Evolutionary conservation across 2,329 filamentous ascomycete species (phyloP), one percentile per base, ranked within the genome.

Genomic region (Arthrocladium fulminans): DNA sequence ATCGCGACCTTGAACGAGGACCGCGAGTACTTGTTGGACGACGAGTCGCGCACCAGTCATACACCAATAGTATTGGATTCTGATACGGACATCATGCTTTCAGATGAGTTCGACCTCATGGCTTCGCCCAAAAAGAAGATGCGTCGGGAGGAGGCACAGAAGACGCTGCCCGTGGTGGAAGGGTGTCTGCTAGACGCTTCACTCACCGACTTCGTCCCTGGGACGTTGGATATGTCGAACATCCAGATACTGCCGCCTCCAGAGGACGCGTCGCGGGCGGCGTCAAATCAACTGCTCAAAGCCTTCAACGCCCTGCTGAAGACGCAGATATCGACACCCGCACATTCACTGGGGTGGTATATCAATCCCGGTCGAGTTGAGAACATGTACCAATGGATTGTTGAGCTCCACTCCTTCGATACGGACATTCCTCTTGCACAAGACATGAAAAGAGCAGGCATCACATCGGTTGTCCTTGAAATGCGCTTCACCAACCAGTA

Each of bases 331-430:
- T 68, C 63, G 9, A 79, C 74, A 1, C 75, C 79, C 0, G 62
- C 78, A 1, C 74, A 82, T 51, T 77, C 84, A 51, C 74, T 94
- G 0, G 89, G 89, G 13, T 95, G 88, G 88, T 88, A 87, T 60
- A 81, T 94, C 48, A 77, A 94, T 59, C 67, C 74, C 12, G 69
- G 72, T 4, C 75, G 78, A 43, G 70, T 89, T 30, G 75, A 70
- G 19, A 94, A 89, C 59, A 73, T 88, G 53, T 95, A 92, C 60
- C 88, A 94, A 60, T 94, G 88, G 88, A 88, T 94, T 50, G 81
- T 94, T 4, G 86, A 95, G 63, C 70, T 96, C 1, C 89, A 95
- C 63, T 86, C 83, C 37, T 94, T 95, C 59, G 83, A 88, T 20
- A 54, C 68, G 0, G 63, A 68, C 1, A 72, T 92, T 0, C 86